Evolutionary conservation across 805 yeast genomes (phyloP).

Genomic region (Tetrapisispora phaffii): DNA sequence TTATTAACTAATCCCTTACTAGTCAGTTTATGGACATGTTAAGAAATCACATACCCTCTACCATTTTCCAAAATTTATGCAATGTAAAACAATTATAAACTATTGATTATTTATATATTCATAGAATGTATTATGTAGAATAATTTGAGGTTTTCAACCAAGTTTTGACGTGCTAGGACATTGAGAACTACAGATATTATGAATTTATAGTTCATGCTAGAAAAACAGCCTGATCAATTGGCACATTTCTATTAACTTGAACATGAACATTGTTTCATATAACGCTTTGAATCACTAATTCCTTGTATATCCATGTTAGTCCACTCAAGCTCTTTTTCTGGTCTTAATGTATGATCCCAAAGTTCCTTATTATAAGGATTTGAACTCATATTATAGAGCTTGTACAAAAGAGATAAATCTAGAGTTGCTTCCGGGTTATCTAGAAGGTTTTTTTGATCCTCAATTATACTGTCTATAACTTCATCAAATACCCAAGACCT

Average conservation of each 20-base stretch:
- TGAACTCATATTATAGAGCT: slow-evolving; percentile 59
- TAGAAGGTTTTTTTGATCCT: slow-evolving; percentile 39
- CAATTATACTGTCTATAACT: slow-evolving; percentile 52
- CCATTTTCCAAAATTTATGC: not conserved
- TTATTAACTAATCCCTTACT: too few species aligned
- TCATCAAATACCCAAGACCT: slow-evolving; percentile 81
- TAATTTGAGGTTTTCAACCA: not conserved
- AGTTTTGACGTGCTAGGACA: not conserved
- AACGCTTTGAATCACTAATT: slow-evolving; percentile 41
- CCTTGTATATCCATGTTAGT: slow-evolving; percentile 19
- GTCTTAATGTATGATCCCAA: slow-evolving; percentile 49
- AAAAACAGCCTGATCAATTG: not conserved
- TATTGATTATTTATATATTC: too few species aligned
- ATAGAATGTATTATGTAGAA: too few species aligned
- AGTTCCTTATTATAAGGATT: slow-evolving; percentile 59
- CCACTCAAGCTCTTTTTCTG: slow-evolving; percentile 53
- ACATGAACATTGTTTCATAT: slow-evolving; percentile 72
- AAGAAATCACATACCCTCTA: too few species aligned
- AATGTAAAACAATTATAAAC: not conserved
- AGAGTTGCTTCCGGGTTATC: slow-evolving; percentile 12
- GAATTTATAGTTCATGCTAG: too few species aligned
- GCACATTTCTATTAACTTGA: slow-evolving; percentile 31
- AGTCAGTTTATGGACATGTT: too few species aligned
- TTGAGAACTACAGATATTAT: too few species aligned
- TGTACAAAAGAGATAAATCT: slow-evolving; percentile 39